Evolutionary conservation across 2,329 filamentous ascomycete species (phyloP), one percentile per base, ranked within the genome.

Genomic region (Huntiella omanensis): DNA sequence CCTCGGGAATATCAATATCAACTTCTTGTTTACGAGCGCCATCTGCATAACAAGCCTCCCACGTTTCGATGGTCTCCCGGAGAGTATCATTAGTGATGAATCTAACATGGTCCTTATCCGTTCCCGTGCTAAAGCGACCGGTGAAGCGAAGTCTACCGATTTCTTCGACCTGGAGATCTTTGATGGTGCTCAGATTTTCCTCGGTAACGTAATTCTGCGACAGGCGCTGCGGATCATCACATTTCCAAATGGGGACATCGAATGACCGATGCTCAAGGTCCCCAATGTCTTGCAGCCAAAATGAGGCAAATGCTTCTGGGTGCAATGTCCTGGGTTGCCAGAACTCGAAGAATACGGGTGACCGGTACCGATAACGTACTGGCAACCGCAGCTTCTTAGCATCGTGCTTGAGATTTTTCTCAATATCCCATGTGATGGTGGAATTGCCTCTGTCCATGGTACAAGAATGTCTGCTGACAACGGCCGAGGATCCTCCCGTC

Each of bases 151-250:
- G 65, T 2, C 86, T 78, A 1, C 88, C 88, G 34, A 94, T 67
- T 58, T 91, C 80, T 50, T 83, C 69, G 10, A 94, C 68, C 40
- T 85, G 71, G 1, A 94, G 68, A 39, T 86, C 83, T 0, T 83
- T 80, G 10, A 84, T 70, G 1, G 71, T 63, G 7, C 67, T 62
- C 58, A 73, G 77, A 56, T 91, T 93, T 13, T 78, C 69, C 50
- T 86, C 76, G 0, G 84, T 93, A 55, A 95, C 81, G 60, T 88
- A 95, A 58, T 94, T 96, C 57, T 96, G 88, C 0, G 82, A 83
- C 8, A 96, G 67, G 4, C 88, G 76, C 50, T 73, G 66, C 0
- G 78, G 69, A 48, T 83, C 81, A 54, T 81, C 70, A 17, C 86
- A 93, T 43, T 72, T 78, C 82, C 86, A 96, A 48, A 98, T 80